phyloP scores from a whole-genome alignment of 1,284 basidiomycete genomes.

The Peniophora sp. region DNA sequence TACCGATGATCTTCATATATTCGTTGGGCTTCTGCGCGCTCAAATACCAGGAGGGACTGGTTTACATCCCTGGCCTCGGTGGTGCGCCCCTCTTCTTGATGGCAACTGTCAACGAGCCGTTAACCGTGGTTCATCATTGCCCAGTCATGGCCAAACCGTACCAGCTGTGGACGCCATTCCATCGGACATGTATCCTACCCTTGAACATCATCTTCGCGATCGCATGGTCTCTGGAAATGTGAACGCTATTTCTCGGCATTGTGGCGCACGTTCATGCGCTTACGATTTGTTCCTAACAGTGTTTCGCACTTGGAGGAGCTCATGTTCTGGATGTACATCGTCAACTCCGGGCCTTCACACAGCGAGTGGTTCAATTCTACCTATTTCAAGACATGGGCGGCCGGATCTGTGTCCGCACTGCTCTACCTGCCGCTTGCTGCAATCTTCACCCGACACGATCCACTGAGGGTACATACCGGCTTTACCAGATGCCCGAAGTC shows the following conservation, averaged over 20 bases:
- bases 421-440: constrained; percentile 63
- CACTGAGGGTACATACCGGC: constrained; percentile 39
- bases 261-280: too few relatives aligned
- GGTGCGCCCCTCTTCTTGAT: constrained; percentile 31
- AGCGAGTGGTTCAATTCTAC: constrained; percentile 69
- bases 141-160: constrained; percentile 61
- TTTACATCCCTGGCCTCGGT: constrained; percentile 33
- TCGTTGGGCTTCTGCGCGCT: constrained; percentile 55
- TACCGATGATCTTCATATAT: constrained; percentile 56
- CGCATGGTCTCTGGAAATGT: constrained; percentile 71
- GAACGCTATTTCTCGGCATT: too few relatives aligned
- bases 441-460: constrained; percentile 48
- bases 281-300: constrained; percentile 28
- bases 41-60: constrained; percentile 64
- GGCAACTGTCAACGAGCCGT: not conserved
- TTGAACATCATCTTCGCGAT: constrained; percentile 54
- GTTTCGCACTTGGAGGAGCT: constrained; percentile 76
- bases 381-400: constrained; percentile 65
- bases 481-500: not conserved
- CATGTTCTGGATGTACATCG: constrained; percentile 76
- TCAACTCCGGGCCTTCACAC: constrained; percentile 51
- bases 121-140: not conserved
- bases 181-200: constrained; percentile 48
- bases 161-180: constrained; percentile 40
- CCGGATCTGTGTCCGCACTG: constrained; percentile 53